Evolutionary conservation across 495 filamentous ascomycete genomes (phyloP).

Genomic region (Penicillium egyptiacum): DNA sequence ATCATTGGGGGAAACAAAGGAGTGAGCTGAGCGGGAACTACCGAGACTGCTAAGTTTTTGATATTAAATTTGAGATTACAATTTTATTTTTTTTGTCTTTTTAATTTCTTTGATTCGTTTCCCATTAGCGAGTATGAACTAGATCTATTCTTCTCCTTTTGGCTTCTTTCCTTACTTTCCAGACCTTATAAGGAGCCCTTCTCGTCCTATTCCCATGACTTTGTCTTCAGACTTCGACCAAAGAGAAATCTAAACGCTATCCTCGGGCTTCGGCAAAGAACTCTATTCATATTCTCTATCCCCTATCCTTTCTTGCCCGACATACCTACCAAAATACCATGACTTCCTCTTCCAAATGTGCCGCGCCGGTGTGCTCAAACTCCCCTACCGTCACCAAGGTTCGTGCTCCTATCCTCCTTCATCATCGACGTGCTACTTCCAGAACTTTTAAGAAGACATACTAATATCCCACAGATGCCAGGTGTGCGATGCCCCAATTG

Average conservation of each 20-base stretch:
- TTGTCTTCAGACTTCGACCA: not conserved
- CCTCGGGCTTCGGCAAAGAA: not conserved
- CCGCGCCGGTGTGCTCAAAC: constrained; percentile 16
- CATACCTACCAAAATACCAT: constrained; percentile 9
- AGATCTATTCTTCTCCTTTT: constrained; percentile 6
- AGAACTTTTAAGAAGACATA: not conserved
- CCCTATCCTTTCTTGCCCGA: not conserved
- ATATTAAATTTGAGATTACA: not conserved
- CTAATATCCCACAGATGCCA: constrained; percentile 40
- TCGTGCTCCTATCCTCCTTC: constrained; percentile 5
- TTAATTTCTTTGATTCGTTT: constrained; percentile 2
- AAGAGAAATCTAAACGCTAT: not conserved
- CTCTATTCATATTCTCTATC: not conserved
- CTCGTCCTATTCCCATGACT: not conserved
- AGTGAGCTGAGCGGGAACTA: not conserved
- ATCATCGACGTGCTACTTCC: not conserved
- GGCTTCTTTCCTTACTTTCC: constrained; percentile 7
- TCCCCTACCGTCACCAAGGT: constrained; percentile 25
- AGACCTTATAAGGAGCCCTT: constrained; percentile 10
- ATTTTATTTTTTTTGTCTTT: not conserved
- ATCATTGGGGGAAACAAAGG: not conserved
- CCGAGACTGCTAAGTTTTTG: not conserved
- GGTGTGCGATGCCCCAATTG: constrained; percentile 52
- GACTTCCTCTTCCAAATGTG: constrained; percentile 14
- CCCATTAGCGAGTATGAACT: constrained; percentile 1